phyloP scores from a whole-genome alignment of 78 protist genomes.

The Dictyostelium purpureum region DNA sequence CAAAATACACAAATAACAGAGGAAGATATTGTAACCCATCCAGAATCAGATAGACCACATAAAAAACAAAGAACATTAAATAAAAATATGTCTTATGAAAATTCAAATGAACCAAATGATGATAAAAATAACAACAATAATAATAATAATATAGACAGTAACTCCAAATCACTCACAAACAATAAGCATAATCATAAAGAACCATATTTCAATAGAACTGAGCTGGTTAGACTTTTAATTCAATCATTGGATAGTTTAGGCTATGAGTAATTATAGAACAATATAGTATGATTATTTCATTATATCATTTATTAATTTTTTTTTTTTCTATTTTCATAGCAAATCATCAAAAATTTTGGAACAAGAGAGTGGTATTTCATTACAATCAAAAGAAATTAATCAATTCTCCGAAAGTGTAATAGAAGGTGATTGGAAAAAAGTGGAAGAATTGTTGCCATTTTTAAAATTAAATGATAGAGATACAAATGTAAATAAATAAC shows the following conservation, averaged over 20 bases:
- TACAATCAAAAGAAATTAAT: slow-evolving; percentile 48
- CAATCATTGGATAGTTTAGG: slow-evolving; percentile 64
- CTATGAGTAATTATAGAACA: slow-evolving; percentile 14
- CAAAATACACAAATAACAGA: neutral
- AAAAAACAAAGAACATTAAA: slow-evolving; percentile 6
- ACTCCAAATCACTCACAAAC: neutral
- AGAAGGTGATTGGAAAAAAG: slow-evolving; percentile 57
- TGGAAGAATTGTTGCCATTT: slow-evolving; percentile 26
- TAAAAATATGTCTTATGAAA: neutral
- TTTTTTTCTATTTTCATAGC: neutral
- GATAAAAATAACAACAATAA: too few species aligned
- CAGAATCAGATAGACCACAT: neutral
- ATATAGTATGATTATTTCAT: neutral
- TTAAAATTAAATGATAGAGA: slow-evolving; percentile 35
- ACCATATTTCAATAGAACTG: slow-evolving; percentile 36
- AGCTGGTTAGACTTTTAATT: slow-evolving; percentile 40
- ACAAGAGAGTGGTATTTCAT: slow-evolving; percentile 52
- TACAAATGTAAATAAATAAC: neutral
- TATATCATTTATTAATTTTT: neutral
- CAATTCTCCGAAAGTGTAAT: slow-evolving; percentile 32
- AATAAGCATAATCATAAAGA: neutral
- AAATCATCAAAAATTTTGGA: slow-evolving; percentile 66
- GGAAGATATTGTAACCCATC: neutral
- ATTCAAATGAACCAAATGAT: neutral
- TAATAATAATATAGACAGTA: neutral